Conservation (phyloP, 257 asterid genomes). For the Solanum chaucha region DNA sequence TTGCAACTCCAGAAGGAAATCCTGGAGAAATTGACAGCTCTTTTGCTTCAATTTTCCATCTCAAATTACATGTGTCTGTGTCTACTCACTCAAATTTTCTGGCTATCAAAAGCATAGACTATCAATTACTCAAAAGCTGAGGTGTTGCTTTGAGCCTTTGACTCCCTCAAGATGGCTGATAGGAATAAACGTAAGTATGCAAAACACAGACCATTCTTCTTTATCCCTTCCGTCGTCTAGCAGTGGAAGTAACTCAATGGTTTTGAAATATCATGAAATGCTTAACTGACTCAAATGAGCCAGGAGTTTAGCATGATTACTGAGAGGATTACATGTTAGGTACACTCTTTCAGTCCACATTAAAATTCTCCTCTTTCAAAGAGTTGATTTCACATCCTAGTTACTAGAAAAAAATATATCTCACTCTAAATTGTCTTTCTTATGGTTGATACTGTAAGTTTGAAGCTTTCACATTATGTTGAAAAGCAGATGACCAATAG, state of each 20-base stretch:
- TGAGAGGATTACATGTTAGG: not conserved
- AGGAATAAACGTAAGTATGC: not conserved
- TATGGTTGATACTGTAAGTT: not conserved
- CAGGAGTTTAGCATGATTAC: not conserved
- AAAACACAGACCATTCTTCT: not conserved
- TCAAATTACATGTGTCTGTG: not conserved
- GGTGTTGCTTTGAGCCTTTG: not conserved
- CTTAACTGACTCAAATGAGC: not conserved
- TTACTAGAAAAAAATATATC: not conserved
- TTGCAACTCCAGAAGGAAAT: not conserved
- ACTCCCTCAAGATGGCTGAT: not conserved
- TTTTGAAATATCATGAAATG: not conserved
- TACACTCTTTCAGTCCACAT: not conserved
- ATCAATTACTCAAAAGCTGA: not conserved
- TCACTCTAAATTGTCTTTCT: not conserved
- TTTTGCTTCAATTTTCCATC: not conserved
- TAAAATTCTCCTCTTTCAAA: not conserved
- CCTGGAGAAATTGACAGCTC: not conserved
- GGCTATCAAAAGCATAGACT: too few species aligned
- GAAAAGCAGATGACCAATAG: not conserved
- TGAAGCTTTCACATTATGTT: not conserved
- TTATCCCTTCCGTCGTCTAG: not conserved
- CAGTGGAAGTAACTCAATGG: not conserved
- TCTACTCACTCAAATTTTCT: not conserved
- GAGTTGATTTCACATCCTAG: not conserved